A percentile compares a stretch with the other conserved stretches of the same genome.
These are phyloP conservation scores for Penicillium antarcticum DNA, from an alignment of 495 filamentous ascomycete species.

Conservation along the genomic window DNA sequence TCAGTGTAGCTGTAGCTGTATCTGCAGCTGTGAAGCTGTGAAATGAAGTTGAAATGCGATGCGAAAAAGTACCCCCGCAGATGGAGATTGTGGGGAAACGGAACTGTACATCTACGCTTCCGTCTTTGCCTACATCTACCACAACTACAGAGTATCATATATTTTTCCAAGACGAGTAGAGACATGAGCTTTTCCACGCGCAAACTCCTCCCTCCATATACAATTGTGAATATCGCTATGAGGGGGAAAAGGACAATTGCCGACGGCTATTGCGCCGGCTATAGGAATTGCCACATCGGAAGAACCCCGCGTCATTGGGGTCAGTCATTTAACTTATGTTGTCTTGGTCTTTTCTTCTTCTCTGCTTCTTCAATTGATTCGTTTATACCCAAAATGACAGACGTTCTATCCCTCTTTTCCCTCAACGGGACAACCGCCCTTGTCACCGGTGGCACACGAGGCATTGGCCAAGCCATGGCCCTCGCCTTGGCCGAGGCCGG, in stretches of 20 bases:
- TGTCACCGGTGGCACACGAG: constrained; percentile 82
- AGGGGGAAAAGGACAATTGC: neutral
- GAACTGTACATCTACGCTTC: too few species aligned
- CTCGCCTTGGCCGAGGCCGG: constrained; percentile 79
- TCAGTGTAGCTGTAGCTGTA: neutral
- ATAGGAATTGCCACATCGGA: neutral
- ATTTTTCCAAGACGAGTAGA: too few species aligned
- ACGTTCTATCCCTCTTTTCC: constrained; percentile 40
- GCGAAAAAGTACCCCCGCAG: too few species aligned
- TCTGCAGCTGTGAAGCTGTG: too few species aligned
- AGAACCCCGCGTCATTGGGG: constrained; percentile 1
- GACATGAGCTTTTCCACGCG: too few species aligned
- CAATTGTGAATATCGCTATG: too few species aligned
- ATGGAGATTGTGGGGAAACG: too few species aligned
- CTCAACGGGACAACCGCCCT: constrained; percentile 64
- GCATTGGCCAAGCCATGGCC: constrained; percentile 83
- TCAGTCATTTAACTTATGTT: neutral
- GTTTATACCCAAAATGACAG: constrained; percentile 19
- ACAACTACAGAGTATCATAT: too few species aligned
- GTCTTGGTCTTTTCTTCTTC: neutral
- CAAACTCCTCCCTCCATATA: too few species aligned
- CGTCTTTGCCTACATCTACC: too few species aligned
- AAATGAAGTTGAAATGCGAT: too few species aligned
- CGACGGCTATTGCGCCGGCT: constrained; percentile 8
- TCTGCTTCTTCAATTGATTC: neutral